Conservation (phyloP, 257 asterid species). For the Primulina huaijiensis region DNA sequence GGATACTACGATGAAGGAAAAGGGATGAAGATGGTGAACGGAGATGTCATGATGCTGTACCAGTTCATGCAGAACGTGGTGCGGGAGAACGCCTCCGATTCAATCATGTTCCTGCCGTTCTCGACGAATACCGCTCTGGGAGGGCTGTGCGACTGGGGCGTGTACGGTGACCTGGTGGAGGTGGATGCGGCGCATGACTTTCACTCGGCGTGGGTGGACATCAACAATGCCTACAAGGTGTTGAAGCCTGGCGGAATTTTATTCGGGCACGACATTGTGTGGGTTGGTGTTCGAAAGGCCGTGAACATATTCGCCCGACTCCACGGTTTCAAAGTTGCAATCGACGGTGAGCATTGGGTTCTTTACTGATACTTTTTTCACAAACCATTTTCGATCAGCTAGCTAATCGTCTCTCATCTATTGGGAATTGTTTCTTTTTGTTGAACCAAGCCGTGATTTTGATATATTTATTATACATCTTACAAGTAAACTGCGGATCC, state of each 20-base stretch:
- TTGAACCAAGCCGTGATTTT: too few species aligned
- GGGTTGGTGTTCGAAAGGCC: conserved; percentile 43
- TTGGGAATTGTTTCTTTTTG: too few species aligned
- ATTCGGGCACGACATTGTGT: conserved; percentile 42
- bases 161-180: conserved; percentile 57
- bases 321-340: conserved; percentile 26
- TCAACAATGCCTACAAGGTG: conserved; percentile 46
- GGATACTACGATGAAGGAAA: conserved; percentile 49
- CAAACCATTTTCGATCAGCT: neutral
- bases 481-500: too few species aligned
- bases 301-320: conserved; percentile 40
- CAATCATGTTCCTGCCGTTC: conserved; percentile 44
- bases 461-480: too few species aligned
- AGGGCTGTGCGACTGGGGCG: conserved; percentile 69
- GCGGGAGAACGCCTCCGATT: conserved; percentile 34
- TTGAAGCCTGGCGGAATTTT: conserved; percentile 43
- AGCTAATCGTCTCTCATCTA: too few species aligned
- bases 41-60: conserved; percentile 47
- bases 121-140: conserved; percentile 54
- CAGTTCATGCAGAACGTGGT: conserved; percentile 72
- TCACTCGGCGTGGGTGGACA: conserved; percentile 70
- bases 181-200: conserved; percentile 71
- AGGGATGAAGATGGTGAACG: conserved; percentile 54
- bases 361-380: conserved; percentile 4
- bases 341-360: conserved; percentile 51